Evolutionary conservation across 768 basidiomycete species (phyloP).

Genomic region (Tylopilus plumbeoviolaceoides): DNA sequence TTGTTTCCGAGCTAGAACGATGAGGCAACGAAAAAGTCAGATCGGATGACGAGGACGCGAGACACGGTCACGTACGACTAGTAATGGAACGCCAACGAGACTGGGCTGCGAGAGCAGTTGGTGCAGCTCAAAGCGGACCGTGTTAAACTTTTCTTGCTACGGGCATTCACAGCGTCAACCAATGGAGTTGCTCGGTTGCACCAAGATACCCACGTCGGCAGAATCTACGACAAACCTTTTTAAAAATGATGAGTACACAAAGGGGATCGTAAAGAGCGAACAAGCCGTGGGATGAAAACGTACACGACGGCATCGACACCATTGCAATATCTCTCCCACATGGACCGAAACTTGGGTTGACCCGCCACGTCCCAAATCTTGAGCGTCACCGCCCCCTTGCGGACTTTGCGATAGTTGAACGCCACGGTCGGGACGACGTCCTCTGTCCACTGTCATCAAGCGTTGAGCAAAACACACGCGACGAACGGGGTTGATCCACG

Average conservation of each 20-base stretch:
- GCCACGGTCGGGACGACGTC: conserved; percentile 96
- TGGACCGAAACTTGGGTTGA: conserved; percentile 89
- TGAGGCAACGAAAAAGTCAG: background rate
- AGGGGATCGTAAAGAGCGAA: background rate
- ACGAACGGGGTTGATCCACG: background rate
- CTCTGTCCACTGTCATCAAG: conserved; percentile 74
- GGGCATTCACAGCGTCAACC: conserved; percentile 2
- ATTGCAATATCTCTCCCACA: conserved; percentile 94
- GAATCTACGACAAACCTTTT: conserved; percentile 91
- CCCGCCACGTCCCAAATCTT: conserved; percentile 97
- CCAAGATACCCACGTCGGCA: conserved; percentile 59
- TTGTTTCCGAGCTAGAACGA: conserved; percentile 78
- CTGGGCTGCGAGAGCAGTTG: conserved; percentile 66
- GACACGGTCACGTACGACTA: conserved; percentile 57
- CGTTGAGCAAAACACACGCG: no score
- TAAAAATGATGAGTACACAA: background rate
- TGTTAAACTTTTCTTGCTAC: conserved; percentile 78
- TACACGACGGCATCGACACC: conserved; percentile 92
- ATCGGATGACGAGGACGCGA: background rate
- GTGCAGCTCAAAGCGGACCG: conserved; percentile 80
- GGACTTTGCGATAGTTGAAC: conserved; percentile 85
- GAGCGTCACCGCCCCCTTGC: conserved; percentile 85
- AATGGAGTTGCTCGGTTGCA: background rate
- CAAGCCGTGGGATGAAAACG: conserved; percentile 24
- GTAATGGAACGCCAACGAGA: conserved; percentile 68